Base-by-base conservation (phyloP, 2,329 filamentous ascomycete species). In the Bisporella sp. region DNA sequence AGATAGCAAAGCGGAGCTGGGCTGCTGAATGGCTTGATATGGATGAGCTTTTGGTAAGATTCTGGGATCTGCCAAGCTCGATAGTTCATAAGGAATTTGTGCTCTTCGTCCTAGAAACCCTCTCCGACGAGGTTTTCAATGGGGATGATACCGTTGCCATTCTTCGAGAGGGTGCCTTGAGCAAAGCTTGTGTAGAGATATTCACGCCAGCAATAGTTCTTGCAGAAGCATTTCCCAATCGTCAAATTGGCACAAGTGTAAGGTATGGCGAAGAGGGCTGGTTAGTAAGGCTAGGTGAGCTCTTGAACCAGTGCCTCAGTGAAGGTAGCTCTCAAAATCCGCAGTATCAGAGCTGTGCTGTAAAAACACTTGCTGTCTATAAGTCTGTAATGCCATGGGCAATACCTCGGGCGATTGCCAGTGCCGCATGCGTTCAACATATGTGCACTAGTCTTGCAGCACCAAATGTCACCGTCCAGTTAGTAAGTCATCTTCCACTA, bases 61-160 rank as follows among this genome's bases (percentile, higher is more conserved):
- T 97, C 21, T 99, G 93, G 93, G 84, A 90, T 66, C 68, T 77
- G 12, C 75, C 75, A 13, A 77, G 81, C 56, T 78, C 78, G 30
- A 69, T 76, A 32, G 78, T 78, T 6, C 79, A 84, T 66, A 93
- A 95, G 68, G 87, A 93, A 65, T 79, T 97, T 49, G 91, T 96
- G 32, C 77, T 99, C 33, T 86, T 85, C 53, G 81, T 97, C 42
- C 76, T 99, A 46, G 93, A 97, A 71, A 91, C 86, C 13, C 76
- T 99, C 33, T 95, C 92, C 3, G 93, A 97, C 59, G 93, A 97
- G 66, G 82, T 96, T 47, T 96, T 97, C 70, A 88, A 87, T 58
- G 83, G 88, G 35, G 93, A 97, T 64, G 93, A 97, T 68, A 79
- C 87, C 2, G 84, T 90, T 4, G 90, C 92, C 11, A 86, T 87